phyloP scores from a whole-genome alignment of 78 protist species.

The Dictyostelium brefeldianum region DNA sequence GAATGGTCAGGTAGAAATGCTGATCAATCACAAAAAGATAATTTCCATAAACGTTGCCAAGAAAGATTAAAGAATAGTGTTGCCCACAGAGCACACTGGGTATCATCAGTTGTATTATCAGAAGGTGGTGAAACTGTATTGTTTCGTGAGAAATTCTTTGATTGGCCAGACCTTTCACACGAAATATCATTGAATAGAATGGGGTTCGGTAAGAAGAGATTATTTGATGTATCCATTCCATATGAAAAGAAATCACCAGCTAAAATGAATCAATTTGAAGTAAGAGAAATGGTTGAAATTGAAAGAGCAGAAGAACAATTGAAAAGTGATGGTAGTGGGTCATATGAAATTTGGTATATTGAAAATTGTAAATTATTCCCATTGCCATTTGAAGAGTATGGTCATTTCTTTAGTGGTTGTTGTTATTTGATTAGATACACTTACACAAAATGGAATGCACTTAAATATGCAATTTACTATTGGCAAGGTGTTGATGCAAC shows the following conservation, averaged over 20 bases:
- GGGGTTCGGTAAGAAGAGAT: slow-evolving; percentile 68
- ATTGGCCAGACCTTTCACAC: slow-evolving; percentile 82
- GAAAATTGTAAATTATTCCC: slow-evolving; percentile 33
- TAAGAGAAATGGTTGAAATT: slow-evolving; percentile 41
- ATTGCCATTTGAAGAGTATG: slow-evolving; percentile 64
- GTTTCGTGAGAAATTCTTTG: slow-evolving; percentile 74
- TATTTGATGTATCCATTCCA: slow-evolving; percentile 43
- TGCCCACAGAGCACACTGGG: slow-evolving; percentile 43
- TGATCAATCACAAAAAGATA: slow-evolving; percentile 23
- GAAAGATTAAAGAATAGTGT: slow-evolving; percentile 14
- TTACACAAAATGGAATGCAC: slow-evolving; percentile 72
- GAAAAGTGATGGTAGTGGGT: slow-evolving; percentile 30
- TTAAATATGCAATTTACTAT: slow-evolving; percentile 30
- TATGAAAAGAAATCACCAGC: slow-evolving; percentile 71
- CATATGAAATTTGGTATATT: slow-evolving; percentile 66
- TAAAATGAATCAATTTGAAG: slow-evolving; percentile 43
- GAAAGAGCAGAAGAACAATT: slow-evolving; percentile 53
- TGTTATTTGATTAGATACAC: slow-evolving; percentile 56
- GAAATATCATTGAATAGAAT: slow-evolving; percentile 48
- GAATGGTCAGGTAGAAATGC: slow-evolving; percentile 76
- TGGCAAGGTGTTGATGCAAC: slow-evolving; percentile 75
- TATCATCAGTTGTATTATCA: slow-evolving; percentile 32
- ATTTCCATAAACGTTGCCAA: slow-evolving; percentile 29
- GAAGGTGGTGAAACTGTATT: slow-evolving; percentile 83
- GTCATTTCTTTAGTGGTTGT: slow-evolving; percentile 72